Conservation (phyloP, 106 monocot genomes). For the Dactylorhiza incarnata region DNA sequence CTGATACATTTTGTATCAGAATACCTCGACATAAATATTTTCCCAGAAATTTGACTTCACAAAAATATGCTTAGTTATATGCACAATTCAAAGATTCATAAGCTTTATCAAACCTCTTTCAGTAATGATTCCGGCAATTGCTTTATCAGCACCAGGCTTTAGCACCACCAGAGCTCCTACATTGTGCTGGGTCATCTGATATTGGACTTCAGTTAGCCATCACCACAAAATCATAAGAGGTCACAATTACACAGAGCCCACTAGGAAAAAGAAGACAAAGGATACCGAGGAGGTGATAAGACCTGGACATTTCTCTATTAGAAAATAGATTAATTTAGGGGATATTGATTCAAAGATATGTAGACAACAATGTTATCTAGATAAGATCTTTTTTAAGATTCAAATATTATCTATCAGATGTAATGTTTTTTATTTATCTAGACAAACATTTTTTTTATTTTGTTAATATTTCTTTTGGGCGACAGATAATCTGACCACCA, state of each 20-base stretch:
- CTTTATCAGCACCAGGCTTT: constrained; percentile 58
- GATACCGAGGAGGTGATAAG: neutral
- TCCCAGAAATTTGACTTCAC: neutral
- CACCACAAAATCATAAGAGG: neutral
- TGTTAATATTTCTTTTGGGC: too few species aligned
- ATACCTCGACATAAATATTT: neutral
- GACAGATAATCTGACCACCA: too few species aligned
- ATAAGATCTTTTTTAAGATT: too few species aligned
- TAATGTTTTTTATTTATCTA: too few species aligned
- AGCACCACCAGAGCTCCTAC: constrained; percentile 94
- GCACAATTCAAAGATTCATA: neutral
- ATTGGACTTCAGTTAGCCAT: neutral
- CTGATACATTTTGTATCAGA: too few species aligned
- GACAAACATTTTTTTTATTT: too few species aligned
- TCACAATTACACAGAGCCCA: neutral
- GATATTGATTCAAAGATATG: too few species aligned
- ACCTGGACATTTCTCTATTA: neutral
- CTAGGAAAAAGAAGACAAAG: neutral
- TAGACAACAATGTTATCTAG: too few species aligned
- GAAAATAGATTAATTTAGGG: neutral
- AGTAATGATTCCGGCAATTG: constrained; percentile 93
- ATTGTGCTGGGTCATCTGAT: constrained; percentile 96
- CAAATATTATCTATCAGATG: too few species aligned
- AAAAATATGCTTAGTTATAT: neutral
- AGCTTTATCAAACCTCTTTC: constrained; percentile 65